Evolutionary conservation across 192 early-diverging fungal genomes (phyloP).

Genomic region (Podochytrium sp.): DNA sequence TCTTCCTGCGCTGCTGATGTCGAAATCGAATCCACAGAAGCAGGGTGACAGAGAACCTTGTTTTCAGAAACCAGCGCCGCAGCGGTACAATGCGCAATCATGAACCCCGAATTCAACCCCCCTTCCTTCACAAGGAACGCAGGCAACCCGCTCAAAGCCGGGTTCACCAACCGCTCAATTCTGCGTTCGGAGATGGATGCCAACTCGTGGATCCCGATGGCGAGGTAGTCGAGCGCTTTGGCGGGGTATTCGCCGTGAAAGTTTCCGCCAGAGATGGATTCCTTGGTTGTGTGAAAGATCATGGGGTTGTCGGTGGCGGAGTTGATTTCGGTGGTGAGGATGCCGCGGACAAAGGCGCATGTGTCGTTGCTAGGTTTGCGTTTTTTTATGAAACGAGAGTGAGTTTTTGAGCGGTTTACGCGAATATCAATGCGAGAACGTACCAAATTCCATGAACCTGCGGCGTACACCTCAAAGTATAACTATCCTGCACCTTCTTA

Average conservation of each 20-base stretch:
- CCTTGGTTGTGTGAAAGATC: conserved; percentile 28
- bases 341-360: conserved; percentile 1
- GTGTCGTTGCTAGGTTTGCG: conserved; percentile 26
- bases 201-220: conserved; percentile 32
- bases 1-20: conserved; percentile 24
- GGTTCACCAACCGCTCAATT: conserved; percentile 29
- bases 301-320: conserved; percentile 33
- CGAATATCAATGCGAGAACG: too few species aligned
- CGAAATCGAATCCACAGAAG: conserved; percentile 24
- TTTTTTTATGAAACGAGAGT: neutral
- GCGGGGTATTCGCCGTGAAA: conserved; percentile 35
- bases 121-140: conserved; percentile 31
- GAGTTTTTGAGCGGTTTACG: too few species aligned
- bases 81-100: conserved; percentile 35
- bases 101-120: conserved; percentile 32
- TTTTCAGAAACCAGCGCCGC: conserved; percentile 31
- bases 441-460: conserved; percentile 9
- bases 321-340: conserved; percentile 32
- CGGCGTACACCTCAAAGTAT: conserved; percentile 27
- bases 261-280: conserved; percentile 32
- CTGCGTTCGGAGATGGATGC: conserved; percentile 25
- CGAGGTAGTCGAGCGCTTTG: conserved; percentile 31
- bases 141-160: conserved; percentile 4
- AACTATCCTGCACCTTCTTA: conserved; percentile 20
- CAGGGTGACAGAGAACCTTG: conserved; percentile 31